A percentile compares a stretch with the other conserved stretches of the same genome.
phyloP scores from a whole-genome alignment of 192 early-diverging fungal species.

The Lunasporangiospora selenospora region DNA sequence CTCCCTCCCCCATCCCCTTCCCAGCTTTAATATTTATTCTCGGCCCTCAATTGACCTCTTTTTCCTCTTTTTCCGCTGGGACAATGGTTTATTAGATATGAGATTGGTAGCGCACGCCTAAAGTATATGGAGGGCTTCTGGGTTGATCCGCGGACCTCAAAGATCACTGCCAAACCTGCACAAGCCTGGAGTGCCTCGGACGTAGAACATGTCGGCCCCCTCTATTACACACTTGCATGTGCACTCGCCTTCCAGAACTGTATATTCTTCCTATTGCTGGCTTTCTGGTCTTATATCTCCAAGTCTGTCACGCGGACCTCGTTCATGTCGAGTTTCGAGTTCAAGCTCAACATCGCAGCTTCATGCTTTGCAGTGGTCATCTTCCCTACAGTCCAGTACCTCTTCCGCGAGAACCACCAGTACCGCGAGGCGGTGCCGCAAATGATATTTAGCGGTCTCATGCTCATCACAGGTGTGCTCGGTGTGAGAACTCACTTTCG shows the following conservation, averaged over 20 bases:
- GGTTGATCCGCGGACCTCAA: conserved; percentile 20
- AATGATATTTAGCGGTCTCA: conserved; percentile 28
- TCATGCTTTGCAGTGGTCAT: conserved; percentile 14
- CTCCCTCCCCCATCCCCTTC: neutral
- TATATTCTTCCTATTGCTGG: conserved; percentile 23
- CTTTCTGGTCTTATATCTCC: conserved; percentile 44
- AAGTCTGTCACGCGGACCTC: conserved; percentile 37
- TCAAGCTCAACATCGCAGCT: conserved; percentile 28
- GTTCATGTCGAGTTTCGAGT: conserved; percentile 47
- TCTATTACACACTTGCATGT: conserved; percentile 40
- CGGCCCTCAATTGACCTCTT: neutral
- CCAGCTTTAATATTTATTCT: no score
- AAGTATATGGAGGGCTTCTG: conserved; percentile 46
- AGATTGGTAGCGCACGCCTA: conserved; percentile 33
- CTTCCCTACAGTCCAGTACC: conserved; percentile 28
- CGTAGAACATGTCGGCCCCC: conserved; percentile 31
- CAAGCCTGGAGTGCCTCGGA: conserved; percentile 16
- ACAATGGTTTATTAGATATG: conserved; percentile 9
- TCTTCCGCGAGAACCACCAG: conserved; percentile 29
- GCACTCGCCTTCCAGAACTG: conserved; percentile 24
- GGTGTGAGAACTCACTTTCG: conserved; percentile 27
- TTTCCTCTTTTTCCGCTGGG: neutral
- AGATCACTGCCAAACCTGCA: conserved; percentile 27
- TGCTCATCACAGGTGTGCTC: conserved; percentile 17
- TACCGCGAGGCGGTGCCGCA: conserved; percentile 29